Base-by-base conservation (phyloP, 371 early-diverging fungal species). In the Mucor ambiguus region DNA sequence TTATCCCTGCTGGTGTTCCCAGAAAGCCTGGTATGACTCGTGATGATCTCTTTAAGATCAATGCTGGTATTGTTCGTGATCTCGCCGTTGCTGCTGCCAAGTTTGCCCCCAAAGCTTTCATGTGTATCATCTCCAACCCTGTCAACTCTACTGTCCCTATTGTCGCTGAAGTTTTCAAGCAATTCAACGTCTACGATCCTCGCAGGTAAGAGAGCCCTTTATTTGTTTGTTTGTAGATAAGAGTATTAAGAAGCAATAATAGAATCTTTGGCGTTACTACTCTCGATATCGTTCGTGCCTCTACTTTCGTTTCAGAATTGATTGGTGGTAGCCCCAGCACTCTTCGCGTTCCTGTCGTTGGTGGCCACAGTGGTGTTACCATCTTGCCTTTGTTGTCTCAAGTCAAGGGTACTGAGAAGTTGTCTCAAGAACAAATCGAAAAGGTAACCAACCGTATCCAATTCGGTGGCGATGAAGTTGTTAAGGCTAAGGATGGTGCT, bases 1-100 rank as follows among this genome's bases (percentile, higher is more conserved):
- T 97, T 71, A 96, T 98, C 81, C 98, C 99, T 61, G 99, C 99
- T 71, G 99, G 99, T 81, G 96, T 98, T 55, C 98, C 99, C 67
- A 90, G 99, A 71, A 99, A 99, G 90, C 99, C 98, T 65, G 98
- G 98, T 70, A 99, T 99, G 99, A 97, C 98, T 74, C 93, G 99
- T 77, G 98, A 97, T 83, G 98, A 98, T 77, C 87, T 98, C 69
- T 98, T 98, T 92, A 96, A 96, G 87, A 96, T 92, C 85, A 97
- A 95, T 82, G 98, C 98, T 72, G 89, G 93, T 69, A 98, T 97
- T 72, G 96, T 97, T 72, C 89, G 91, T 75, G 90, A 86, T 73
- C 87, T 98, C 61, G 96, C 95, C 67, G 78, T 68, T 24, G 83
- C 83, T 62, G 75, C 79, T 70, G 84, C 85, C 73, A 79, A 82